Evolutionary conservation across 345 rosid genomes (phyloP), one percentile per base, ranked within the genome.

Genomic region (Populus euphratica): DNA sequence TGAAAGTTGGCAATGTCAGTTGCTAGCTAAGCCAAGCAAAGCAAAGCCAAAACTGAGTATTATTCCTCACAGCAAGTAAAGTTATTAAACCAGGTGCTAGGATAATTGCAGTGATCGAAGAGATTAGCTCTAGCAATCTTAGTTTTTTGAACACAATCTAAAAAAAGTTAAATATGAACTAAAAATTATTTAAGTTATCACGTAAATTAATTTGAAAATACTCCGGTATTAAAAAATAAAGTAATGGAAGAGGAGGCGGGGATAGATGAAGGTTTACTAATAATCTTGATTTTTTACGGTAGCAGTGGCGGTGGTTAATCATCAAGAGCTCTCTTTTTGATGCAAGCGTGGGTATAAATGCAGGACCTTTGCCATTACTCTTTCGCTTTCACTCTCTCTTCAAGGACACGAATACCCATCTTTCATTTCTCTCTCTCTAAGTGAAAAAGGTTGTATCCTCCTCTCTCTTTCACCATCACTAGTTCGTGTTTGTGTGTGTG

Each of bases 311-410:
- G 97, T 92, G 96, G 94, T 90, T 88, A 86, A 94, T 91, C 96
- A 92, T 91, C 94, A 89, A 78, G 77, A 83, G 90, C 97, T 87
- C 97, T 86, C 83, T 87, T 90, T 94, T 94, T 89, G 2, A 92
- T 90, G 98, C 94, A 94, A 86, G 97, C 96, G 96, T 94, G 98
- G 94, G 92, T 91, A 92, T 91, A 90, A 89, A 92, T 86, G 85
- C 90, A 83, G 86, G 81, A 80, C 85, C 90, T 87, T 89, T 86
- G 83, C 80, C 67, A 17, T 72, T 78, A 6, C 76, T 72, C 69
- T 50, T 66, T 70, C 77, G 49, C 87, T 81, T 79, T 83, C 82
- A 67, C 77, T 63, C 71, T 80, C 72, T 78, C 83, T 83, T 72
- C 80, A 21, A 78, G 21, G 44, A 47, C 64, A 69, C 49, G 17